These are phyloP conservation scores for Aspergillus carlsbadensis DNA, from an alignment of 495 filamentous ascomycete genomes.

Conservation along the genomic window DNA sequence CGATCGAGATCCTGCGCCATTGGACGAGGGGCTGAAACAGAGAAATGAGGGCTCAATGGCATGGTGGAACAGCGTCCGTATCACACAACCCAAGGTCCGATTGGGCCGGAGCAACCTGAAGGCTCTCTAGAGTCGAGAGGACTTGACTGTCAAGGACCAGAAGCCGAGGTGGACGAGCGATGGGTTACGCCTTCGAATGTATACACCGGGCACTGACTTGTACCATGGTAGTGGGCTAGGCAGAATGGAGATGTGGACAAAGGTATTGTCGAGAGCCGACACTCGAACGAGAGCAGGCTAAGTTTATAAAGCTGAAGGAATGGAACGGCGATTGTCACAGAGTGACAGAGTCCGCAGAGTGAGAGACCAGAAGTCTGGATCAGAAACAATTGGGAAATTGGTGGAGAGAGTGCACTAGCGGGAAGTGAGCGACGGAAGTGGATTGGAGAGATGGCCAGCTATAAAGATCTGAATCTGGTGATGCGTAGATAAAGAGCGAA, in stretches of 20 bases:
- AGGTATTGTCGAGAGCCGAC: background rate
- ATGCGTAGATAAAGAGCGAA: background rate
- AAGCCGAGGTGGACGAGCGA: constrained; percentile 8
- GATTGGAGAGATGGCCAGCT: background rate
- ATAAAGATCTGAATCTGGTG: too few species aligned
- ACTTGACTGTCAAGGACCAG: background rate
- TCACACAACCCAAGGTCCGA: constrained; percentile 1
- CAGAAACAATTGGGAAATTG: constrained; percentile 11
- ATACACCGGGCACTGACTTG: constrained; percentile 10
- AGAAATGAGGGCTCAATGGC: constrained; percentile 14
- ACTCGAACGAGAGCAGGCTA: background rate
- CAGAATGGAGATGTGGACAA: constrained; percentile 1
- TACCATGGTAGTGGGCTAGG: constrained; percentile 21
- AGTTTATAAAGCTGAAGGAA: constrained; percentile 12
- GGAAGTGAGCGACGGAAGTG: constrained; percentile 2
- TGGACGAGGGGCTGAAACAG: constrained; percentile 12
- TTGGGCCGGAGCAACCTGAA: background rate
- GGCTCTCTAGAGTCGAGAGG: background rate
- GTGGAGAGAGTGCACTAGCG: constrained; percentile 15
- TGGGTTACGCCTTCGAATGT: constrained; percentile 18
- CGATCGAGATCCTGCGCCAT: constrained; percentile 29
- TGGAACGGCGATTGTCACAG: constrained; percentile 17
- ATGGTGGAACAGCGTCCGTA: constrained; percentile 10
- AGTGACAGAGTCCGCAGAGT: constrained; percentile 7
- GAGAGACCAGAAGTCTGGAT: constrained; percentile 14